phyloP scores from a whole-genome alignment of 1,284 basidiomycete species.

The Ceratobasidium sp. region DNA sequence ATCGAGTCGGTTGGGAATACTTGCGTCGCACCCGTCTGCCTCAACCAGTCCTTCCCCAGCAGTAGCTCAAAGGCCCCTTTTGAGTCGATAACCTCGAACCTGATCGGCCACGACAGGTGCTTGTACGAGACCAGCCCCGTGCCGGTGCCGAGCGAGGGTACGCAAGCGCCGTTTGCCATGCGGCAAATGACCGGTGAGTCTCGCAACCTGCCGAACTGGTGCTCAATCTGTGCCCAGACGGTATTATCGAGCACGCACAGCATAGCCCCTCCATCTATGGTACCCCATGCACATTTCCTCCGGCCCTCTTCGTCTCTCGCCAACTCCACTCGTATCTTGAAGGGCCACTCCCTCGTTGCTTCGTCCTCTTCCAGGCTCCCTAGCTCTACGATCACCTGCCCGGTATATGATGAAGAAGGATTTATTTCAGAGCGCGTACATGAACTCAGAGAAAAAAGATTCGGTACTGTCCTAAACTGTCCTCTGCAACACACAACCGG shows the following conservation, averaged over 20 bases:
- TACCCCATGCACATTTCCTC: background rate
- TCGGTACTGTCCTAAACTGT: background rate
- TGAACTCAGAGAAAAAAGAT: background rate
- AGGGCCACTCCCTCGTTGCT: background rate
- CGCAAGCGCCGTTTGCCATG: constrained; percentile 21
- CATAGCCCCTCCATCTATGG: background rate
- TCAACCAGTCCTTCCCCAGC: constrained; percentile 22
- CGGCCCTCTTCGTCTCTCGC: background rate
- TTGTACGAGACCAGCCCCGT: background rate
- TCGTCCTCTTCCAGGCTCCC: background rate
- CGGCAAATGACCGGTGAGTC: constrained; percentile 7
- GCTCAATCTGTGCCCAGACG: constrained; percentile 26
- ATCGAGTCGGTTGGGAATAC: constrained; percentile 1
- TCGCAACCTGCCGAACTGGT: background rate
- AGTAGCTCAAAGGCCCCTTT: constrained; percentile 15
- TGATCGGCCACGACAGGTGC: background rate
- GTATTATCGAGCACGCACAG: constrained; percentile 15
- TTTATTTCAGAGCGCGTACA: background rate
- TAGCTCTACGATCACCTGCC: background rate
- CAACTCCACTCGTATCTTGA: background rate
- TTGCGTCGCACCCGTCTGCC: background rate
- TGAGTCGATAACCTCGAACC: constrained; percentile 27
- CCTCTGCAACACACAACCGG: background rate
- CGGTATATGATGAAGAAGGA: background rate
- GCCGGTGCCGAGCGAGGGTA: constrained; percentile 3